Base-by-base conservation (phyloP, 805 yeast genomes). In the Brettanomyces sp. region DNA sequence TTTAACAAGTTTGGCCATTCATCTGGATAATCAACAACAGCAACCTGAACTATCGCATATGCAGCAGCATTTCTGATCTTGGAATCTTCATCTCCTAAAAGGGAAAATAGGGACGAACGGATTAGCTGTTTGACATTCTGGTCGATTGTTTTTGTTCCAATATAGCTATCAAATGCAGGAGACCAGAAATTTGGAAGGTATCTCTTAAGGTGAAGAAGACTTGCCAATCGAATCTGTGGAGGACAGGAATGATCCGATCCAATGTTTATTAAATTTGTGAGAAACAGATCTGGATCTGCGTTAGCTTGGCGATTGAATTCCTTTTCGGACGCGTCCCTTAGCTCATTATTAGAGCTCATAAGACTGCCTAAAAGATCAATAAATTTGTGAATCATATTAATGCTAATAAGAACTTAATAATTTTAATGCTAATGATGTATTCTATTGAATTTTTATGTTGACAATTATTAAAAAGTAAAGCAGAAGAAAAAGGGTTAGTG, bases 1-100 rank as follows among this genome's bases (percentile, higher is more conserved):
- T 63, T 57, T 46, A 85, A 58, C 41, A 90, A 66, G 22, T 70
- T 73, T 0, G 97, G 95, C 98, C 98, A 91, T 59, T 88, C 95
- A 58, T 93, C 98, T 0, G 99, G 99, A 57, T 77, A 91, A 57
- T 91, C 99, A 1, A 81, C 85, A 3, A 85, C 83, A 0, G 95
- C 88, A 13, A 91, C 85, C 56, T 85, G 95, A 4, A 85, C 85
- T 14, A 89, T 76, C 13, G 85, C 82, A 52, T 86, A 82, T 1
- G 90, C 79, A 2, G 85, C 76, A 43, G 85, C 74, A 30, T 72
- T 74, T 48, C 87, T 70, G 13, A 90, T 67, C 54, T 82, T 85
- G 8, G 83, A 68, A 49, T 75, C 74, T 1, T 69, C 64, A 3
- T 70, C 62, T 5, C 68, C 69, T 18, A 77, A 67, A 30, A 86